Evolutionary conservation across 371 early-diverging fungal species (phyloP), one percentile per base, ranked within the genome.

Genomic region (Rhizomucor pusillus): DNA sequence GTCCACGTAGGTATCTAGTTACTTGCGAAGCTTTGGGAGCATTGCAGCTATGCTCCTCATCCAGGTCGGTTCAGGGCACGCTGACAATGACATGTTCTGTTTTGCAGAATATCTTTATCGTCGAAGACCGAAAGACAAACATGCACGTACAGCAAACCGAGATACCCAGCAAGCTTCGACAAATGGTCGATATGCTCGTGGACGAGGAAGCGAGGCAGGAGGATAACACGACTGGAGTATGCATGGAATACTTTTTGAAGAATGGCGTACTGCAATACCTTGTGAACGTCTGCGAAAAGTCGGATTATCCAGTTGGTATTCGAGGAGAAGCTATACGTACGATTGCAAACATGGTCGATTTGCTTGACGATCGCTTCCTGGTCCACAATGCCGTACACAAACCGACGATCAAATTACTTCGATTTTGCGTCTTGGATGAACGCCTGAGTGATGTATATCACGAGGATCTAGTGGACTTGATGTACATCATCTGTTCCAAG

Each of bases 221-320:
- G 10, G 81, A 86, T 36, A 79, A 80, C 33, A 80, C 86, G 1
- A 89, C 90, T 0, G 95, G 94, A 19, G 83, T 88, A 1, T 95
- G 95, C 67, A 94, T 94, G 83, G 97, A 97, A 63, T 88, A 90
- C 48, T 86, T 94, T 50, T 77, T 97, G 56, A 91, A 89, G 57
- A 86, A 91, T 57, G 82, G 84, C 41, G 77, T 97, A 36, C 70
- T 97, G 35, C 85, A 81, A 29, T 79, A 84, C 39, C 78, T 97
- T 34, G 93, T 95, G 36, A 77, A 77, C 34, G 81, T 89, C 33
- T 83, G 94, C 1, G 90, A 91, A 50, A 77, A 77, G 39, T 67
- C 69, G 6, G 96, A 97, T 67, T 75, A 82, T 49, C 97, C 97
- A 18, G 66, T 74, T 1, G 96, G 95, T n/a, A 86, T 93, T 57